Conservation (phyloP, 176 grass and related monocot genomes). For the Avena atlantica region DNA sequence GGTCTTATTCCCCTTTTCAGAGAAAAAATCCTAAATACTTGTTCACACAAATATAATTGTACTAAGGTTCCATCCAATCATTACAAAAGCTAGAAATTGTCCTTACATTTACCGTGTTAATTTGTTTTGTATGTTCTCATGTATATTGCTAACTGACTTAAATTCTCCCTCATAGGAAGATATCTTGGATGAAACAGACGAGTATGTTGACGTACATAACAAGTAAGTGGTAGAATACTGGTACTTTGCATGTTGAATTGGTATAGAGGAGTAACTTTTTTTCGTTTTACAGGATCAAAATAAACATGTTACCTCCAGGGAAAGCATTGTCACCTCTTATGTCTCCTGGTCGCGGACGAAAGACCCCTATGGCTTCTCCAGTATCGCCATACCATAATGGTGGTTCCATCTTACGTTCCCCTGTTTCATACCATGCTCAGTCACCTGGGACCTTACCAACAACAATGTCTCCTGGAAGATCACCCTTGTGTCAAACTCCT, state of each 20-base stretch:
- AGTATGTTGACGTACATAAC: constrained; percentile 98
- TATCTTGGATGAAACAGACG: constrained; percentile 96
- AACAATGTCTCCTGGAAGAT: constrained; percentile 58
- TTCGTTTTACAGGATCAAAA: constrained; percentile 78
- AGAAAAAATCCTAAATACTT: background rate
- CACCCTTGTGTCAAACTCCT: constrained; percentile 45
- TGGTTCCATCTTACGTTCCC: constrained; percentile 56
- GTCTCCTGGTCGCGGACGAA: constrained; percentile 61
- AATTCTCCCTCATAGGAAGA: constrained; percentile 65
- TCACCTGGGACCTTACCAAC: constrained; percentile 52
- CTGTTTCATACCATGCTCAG: constrained; percentile 52
- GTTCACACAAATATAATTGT: background rate
- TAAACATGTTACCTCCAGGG: constrained; percentile 94
- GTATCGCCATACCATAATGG: constrained; percentile 59
- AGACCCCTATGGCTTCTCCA: constrained; percentile 72
- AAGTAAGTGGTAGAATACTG: constrained; percentile 61
- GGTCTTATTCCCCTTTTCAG: background rate
- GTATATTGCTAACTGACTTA: constrained; percentile 21
- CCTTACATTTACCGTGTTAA: background rate
- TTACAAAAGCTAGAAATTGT: constrained; percentile 13
- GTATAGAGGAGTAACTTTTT: constrained; percentile 14
- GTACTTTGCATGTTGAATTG: constrained; percentile 19
- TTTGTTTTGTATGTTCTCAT: constrained; percentile 24
- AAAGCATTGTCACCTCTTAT: constrained; percentile 60
- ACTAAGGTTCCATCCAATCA: background rate